Conservation (phyloP, 371 early-diverging fungal genomes). For the Mucor circinelloides region DNA sequence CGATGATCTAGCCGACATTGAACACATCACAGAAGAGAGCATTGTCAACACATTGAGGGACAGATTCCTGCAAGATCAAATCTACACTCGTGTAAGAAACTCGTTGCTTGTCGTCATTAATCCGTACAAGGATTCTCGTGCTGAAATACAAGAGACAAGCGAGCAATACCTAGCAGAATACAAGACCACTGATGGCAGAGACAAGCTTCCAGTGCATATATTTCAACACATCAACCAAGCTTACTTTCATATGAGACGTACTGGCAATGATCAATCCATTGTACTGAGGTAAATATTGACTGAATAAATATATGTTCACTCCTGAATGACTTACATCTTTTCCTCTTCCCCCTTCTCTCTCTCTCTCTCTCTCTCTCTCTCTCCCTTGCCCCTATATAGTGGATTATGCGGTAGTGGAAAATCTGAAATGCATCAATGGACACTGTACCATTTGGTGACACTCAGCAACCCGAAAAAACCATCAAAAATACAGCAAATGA, state of each 20-base stretch:
- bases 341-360: background rate
- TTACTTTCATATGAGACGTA: constrained; percentile 49
- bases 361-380: background rate
- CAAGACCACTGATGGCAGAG: constrained; percentile 35
- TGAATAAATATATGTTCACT: background rate
- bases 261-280: constrained; percentile 46
- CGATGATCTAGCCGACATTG: constrained; percentile 46
- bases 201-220: constrained; percentile 36
- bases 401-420: constrained; percentile 89
- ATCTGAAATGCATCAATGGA: constrained; percentile 66
- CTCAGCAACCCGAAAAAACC: constrained; percentile 77
- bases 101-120: constrained; percentile 52
- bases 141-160: constrained; percentile 48
- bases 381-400: constrained; percentile 41
- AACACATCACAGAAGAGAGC: constrained; percentile 47
- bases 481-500: constrained; percentile 63
- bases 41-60: constrained; percentile 57
- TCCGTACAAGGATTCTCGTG: constrained; percentile 56
- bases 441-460: constrained; percentile 66
- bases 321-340: background rate
- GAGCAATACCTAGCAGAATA: constrained; percentile 42
- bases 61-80: constrained; percentile 59
- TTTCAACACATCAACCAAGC: constrained; percentile 47
- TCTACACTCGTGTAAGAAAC: constrained; percentile 68
- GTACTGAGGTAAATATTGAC: constrained; percentile 31